Base-by-base conservation (phyloP, 1,284 basidiomycete species). In the Ceratobasidium sp. region DNA sequence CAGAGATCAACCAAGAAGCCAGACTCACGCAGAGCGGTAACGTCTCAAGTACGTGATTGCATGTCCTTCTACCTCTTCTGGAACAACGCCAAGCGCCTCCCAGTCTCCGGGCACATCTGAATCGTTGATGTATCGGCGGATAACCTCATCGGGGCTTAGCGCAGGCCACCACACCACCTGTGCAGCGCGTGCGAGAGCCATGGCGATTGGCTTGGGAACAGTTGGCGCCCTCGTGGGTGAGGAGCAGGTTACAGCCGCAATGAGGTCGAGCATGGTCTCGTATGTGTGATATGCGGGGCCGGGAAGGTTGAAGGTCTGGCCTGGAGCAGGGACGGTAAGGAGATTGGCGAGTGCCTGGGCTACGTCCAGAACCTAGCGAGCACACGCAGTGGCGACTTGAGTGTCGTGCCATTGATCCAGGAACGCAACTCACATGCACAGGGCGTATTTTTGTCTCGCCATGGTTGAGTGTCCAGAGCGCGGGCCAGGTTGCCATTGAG, bases 401-500 rank as follows among this genome's bases (percentile, higher is more conserved):
- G 76, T 22, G 17, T 17, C 17, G 5, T 15, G 22, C 11, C 52
- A 13, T 22, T 19, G 37, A 37, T 37, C n/a, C 59, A 59, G 19
- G 57, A 37, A 46, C 56, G 40, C 51, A 81, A 83, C 90, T 85
- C 86, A 96, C 96, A 89, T 99, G 96, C 52, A 94, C 94, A 1
- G 98, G 97, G 51, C 95, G 92, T 84, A 95, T 90, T 85, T 90
- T 91, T 29, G 97, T 97, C 83, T 92, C 85, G 67, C 91, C 94
- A 81, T 93, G 85, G 87, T 99, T 99, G 79, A 99, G 89, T 83
- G 95, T 94, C 95, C 93, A 98, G 87, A 95, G 93, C 80, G 95
- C 92, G n/a, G 97, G 94, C 89, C 92, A 97, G 80, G 90, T 95
- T 95, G 95, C 93, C 84, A 98, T 95, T 83, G 95, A 96, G 85